phyloP scores from a whole-genome alignment of 805 yeast species.

The Yarrowia divulgata region DNA sequence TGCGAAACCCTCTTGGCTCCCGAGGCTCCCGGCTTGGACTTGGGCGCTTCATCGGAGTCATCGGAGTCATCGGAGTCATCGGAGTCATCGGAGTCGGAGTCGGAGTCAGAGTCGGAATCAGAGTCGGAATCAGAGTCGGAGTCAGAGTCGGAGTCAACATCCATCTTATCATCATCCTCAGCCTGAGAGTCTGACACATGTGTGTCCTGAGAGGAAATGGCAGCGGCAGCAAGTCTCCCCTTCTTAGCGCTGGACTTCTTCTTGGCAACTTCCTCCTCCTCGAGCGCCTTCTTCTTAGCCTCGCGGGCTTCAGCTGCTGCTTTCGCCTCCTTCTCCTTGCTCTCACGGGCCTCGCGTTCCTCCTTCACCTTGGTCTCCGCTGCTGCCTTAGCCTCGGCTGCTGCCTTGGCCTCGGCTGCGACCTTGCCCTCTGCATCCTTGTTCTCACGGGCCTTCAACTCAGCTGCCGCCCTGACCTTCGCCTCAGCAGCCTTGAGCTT shows the following conservation, averaged over 20 bases:
- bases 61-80: conserved; percentile 2
- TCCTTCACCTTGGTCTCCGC: neutral
- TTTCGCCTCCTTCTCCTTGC: neutral
- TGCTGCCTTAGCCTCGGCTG: neutral
- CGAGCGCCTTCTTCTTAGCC: conserved; percentile 13
- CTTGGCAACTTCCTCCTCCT: neutral
- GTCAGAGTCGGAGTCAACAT: conserved; percentile 5
- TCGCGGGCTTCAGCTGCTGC: neutral
- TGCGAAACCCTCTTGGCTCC: neutral
- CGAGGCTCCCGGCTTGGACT: neutral
- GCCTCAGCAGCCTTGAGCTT: conserved; percentile 3
- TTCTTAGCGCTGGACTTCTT: conserved; percentile 1
- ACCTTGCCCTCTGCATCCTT: neutral
- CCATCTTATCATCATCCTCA: neutral
- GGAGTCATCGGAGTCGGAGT: conserved; percentile 13
- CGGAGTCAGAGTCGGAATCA: conserved; percentile 10
- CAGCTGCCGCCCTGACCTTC: neutral
- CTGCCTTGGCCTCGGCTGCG: neutral
- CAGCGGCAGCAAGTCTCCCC: neutral
- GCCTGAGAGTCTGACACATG: conserved; percentile 16
- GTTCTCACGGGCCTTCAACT: neutral
- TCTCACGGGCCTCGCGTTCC: neutral
- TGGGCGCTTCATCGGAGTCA: neutral
- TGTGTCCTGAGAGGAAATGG: conserved; percentile 6
- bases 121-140: conserved; percentile 9